phyloP scores from a whole-genome alignment of 148 eudicot genomes.

The Persicaria tinctoria region DNA sequence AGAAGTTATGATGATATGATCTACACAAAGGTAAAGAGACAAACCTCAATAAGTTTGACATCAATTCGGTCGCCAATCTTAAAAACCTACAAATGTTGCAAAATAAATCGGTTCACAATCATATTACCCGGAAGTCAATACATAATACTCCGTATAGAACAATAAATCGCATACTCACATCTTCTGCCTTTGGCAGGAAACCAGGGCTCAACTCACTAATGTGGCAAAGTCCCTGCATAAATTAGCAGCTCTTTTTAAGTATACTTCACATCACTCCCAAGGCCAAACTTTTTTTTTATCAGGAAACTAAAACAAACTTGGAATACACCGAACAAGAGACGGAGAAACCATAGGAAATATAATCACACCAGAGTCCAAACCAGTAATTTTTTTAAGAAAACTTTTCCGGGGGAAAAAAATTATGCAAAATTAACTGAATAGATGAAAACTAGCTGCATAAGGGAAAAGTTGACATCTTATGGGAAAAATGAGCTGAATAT shows the following conservation, averaged over 20 bases:
- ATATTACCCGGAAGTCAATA: neutral
- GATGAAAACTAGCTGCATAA: neutral
- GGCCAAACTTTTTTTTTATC: neutral
- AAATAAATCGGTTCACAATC: neutral
- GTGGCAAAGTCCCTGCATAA: slow-evolving; percentile 93
- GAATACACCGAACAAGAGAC: neutral
- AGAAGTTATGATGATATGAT: neutral
- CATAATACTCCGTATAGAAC: neutral
- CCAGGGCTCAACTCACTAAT: slow-evolving; percentile 83
- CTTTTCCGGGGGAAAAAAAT: neutral
- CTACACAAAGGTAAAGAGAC: slow-evolving; percentile 10
- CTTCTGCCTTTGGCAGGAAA: slow-evolving; percentile 86
- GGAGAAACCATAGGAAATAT: neutral
- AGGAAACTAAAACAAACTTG: neutral
- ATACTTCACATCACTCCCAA: neutral
- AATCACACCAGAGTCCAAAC: neutral
- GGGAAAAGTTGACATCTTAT: neutral
- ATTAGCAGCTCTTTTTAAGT: slow-evolving; percentile 5
- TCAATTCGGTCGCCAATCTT: slow-evolving; percentile 89
- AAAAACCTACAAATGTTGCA: slow-evolving; percentile 58
- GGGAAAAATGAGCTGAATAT: neutral
- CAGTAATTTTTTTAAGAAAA: neutral
- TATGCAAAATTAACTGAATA: neutral
- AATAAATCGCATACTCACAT: slow-evolving; percentile 43
- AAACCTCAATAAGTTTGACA: slow-evolving; percentile 96